phyloP scores from a whole-genome alignment of 257 asterid species.

The Nicotiana otophora region DNA sequence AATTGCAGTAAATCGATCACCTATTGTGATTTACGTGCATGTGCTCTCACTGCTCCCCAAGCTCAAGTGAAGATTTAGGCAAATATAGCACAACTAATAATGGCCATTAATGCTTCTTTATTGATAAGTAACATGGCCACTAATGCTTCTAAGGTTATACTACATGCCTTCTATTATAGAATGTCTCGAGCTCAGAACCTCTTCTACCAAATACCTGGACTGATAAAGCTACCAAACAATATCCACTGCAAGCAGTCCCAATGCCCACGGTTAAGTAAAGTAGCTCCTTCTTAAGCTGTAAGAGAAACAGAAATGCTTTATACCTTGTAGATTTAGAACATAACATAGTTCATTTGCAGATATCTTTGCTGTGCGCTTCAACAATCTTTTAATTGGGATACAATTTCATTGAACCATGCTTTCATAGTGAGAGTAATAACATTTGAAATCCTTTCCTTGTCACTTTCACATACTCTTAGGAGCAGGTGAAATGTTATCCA shows the following conservation, averaged over 20 bases:
- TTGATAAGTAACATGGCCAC: background rate
- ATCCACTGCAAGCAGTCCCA: slow-evolving; percentile 90
- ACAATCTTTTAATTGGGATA: background rate
- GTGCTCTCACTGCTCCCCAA: background rate
- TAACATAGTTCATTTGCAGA: background rate
- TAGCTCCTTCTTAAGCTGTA: slow-evolving; percentile 93
- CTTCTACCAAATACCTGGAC: slow-evolving; percentile 48
- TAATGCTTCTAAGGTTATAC: background rate
- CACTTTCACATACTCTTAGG: background rate
- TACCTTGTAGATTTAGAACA: background rate
- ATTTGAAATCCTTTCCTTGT: background rate
- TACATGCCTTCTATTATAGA: background rate
- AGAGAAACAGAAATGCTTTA: background rate
- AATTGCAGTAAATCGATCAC: background rate
- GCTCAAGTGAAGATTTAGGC: background rate
- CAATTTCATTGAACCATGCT: background rate
- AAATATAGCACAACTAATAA: background rate
- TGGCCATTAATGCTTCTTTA: background rate
- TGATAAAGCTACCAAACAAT: slow-evolving; percentile 75
- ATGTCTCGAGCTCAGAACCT: background rate
- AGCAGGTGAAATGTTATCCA: background rate
- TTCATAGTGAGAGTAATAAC: background rate
- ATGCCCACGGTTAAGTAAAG: slow-evolving; percentile 68
- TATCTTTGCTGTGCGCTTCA: background rate
- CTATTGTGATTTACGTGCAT: background rate